Evolutionary conservation across 1,284 basidiomycete genomes (phyloP).

Genomic region (Sporisorium iseilematis-ciliati): DNA sequence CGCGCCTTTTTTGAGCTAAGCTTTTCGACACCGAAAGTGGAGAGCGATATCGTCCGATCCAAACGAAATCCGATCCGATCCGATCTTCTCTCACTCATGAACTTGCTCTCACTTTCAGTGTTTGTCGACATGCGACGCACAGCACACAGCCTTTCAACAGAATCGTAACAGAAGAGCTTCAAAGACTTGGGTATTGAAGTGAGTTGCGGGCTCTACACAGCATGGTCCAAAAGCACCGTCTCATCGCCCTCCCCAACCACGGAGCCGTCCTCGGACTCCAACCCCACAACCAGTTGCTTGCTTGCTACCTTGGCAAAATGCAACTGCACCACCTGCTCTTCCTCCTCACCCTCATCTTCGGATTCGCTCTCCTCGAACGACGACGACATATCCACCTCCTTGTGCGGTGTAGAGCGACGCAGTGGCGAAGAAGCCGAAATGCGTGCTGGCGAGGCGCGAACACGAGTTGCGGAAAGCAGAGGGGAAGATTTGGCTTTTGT

Average conservation of each 20-base stretch:
- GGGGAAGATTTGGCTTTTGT: conserved; percentile 7
- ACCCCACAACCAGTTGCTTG: conserved; percentile 27
- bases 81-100: not conserved
- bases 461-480: not conserved
- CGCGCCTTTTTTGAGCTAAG: conserved; percentile 4
- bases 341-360: conserved; percentile 12
- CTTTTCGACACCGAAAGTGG: not conserved
- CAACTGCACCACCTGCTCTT: conserved; percentile 28
- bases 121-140: not conserved
- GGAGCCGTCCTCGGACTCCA: conserved; percentile 19
- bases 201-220: too few relatives aligned
- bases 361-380: conserved; percentile 27
- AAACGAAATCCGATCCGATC: not conserved
- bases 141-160: not conserved
- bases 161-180: too few relatives aligned
- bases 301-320: not conserved
- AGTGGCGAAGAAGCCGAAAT: conserved; percentile 10
- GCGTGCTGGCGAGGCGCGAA: not conserved
- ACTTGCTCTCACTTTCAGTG: too few relatives aligned
- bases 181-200: too few relatives aligned
- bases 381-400: conserved; percentile 11
- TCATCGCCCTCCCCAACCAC: conserved; percentile 17
- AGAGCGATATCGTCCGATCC: not conserved
- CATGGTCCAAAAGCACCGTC: conserved; percentile 26
- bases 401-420: conserved; percentile 6